phyloP scores from a whole-genome alignment of 768 basidiomycete genomes.

The Suillus placidus region DNA sequence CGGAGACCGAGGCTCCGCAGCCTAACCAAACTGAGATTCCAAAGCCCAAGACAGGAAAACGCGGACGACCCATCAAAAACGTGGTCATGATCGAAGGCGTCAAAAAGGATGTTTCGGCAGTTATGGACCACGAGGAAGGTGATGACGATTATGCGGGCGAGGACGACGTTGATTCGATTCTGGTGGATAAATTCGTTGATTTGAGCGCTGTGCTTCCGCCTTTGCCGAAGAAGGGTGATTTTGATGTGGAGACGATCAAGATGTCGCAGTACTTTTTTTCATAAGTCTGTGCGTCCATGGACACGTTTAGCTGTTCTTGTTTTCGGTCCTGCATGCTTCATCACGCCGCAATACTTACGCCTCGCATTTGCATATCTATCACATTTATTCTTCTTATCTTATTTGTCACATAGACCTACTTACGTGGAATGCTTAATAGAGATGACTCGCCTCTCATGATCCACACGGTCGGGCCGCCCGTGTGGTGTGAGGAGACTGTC shows the following conservation, averaged over 20 bases:
- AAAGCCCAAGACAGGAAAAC: slow-evolving; percentile 34
- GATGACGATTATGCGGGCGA: slow-evolving; percentile 22
- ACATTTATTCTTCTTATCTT: neutral
- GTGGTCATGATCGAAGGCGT: slow-evolving; percentile 12
- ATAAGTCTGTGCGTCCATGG: slow-evolving; percentile 36
- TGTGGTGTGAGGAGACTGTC: too few species aligned
- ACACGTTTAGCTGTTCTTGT: neutral
- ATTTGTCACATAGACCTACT: slow-evolving; percentile 5
- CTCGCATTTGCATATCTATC: slow-evolving; percentile 2
- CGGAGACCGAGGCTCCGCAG: slow-evolving; percentile 22
- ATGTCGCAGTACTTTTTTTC: slow-evolving; percentile 94
- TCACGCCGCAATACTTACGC: neutral
- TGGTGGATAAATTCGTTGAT: slow-evolving; percentile 66
- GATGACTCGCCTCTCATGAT: neutral
- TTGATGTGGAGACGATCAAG: slow-evolving; percentile 83
- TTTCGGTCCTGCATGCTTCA: slow-evolving; percentile 1
- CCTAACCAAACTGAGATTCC: slow-evolving; percentile 14
- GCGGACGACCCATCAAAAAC: slow-evolving; percentile 6
- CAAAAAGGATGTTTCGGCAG: slow-evolving; percentile 19
- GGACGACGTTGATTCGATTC: slow-evolving; percentile 26
- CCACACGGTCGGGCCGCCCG: too few species aligned
- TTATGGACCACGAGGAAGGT: slow-evolving; percentile 24
- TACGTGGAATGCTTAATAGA: slow-evolving; percentile 3
- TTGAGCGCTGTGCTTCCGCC: slow-evolving; percentile 78
- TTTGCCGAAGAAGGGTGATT: slow-evolving; percentile 81